Percentiles rank a stretch among this genome's conserved stretches.
Evolutionary conservation across 1,139 yeast genomes (phyloP).

Genomic region (Meyerozyma carpophila): DNA sequence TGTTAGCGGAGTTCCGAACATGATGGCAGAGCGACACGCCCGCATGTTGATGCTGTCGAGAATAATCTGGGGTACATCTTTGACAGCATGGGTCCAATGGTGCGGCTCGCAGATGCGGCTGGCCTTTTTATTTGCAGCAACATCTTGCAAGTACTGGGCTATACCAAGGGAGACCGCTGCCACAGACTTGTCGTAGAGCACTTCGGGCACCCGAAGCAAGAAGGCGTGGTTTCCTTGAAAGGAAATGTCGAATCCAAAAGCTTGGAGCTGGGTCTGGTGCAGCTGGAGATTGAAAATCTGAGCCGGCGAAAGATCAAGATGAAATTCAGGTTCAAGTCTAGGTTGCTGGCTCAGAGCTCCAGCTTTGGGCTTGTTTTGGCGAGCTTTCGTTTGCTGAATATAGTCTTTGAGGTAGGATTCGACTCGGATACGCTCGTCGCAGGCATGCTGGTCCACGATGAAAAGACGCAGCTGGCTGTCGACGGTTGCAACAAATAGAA

Average conservation of each 20-base stretch:
- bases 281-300: conserved; percentile 2
- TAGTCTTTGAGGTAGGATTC: conserved; percentile 40
- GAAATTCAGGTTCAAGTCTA: background rate
- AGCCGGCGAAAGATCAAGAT: background rate
- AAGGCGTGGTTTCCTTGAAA: conserved; percentile 5
- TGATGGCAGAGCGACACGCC: conserved; percentile 69
- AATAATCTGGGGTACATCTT: conserved; percentile 42
- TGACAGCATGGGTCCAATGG: conserved; percentile 11
- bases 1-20: conserved; percentile 60
- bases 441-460: conserved; percentile 72
- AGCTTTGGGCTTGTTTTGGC: background rate
- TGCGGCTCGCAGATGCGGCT: conserved; percentile 3
- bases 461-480: conserved; percentile 18
- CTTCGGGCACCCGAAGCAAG: conserved; percentile 36
- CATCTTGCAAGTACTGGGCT: conserved; percentile 38
- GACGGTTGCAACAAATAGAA: conserved; percentile 30
- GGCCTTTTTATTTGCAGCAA: conserved; percentile 22
- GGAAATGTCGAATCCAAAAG: conserved; percentile 30
- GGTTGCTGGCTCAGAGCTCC: background rate
- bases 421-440: conserved; percentile 61
- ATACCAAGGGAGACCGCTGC: conserved; percentile 20
- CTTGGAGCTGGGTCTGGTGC: conserved; percentile 23
- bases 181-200: conserved; percentile 25
- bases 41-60: conserved; percentile 49
- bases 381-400: conserved; percentile 13